Evolutionary conservation across 768 basidiomycete genomes (phyloP), one percentile per base, ranked within the genome.

Genomic region (Suillus cothurnatus): DNA sequence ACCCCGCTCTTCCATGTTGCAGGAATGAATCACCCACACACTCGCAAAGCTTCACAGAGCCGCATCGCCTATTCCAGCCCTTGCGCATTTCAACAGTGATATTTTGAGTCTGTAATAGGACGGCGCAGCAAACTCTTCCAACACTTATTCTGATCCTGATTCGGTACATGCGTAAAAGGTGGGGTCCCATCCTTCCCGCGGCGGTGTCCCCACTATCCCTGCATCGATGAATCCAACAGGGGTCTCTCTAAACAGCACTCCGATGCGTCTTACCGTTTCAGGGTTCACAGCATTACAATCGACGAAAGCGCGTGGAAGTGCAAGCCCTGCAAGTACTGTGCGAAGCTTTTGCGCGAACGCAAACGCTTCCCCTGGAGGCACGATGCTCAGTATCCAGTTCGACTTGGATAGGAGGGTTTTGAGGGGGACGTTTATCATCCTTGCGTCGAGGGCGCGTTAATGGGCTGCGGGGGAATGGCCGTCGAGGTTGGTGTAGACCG

Each of bases 251-350:
- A 87, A 83, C 62, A 85, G 71, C 55, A 63, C 69, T 6, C 81
- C 78, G 55, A 87, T 84, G n/a, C 69, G 70, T 70, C 79, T 78
- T 52, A 81, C 80, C 8, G 82, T 81, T 53, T 74, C 78, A 11
- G 84, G 82, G 67, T 79, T 86, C n/a, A 86, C 80, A 3, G 86
- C 85, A 65, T 88, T 87, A 70, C 84, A 85, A 72, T 87, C 85
- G 21, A 80, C 82, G 68, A 82, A 86, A 14, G 80, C 69, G 31
- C 79, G 71, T 56, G 34, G 34, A 34, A 34, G 34, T 7, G 34
- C 8, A 34, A 34, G 34, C 8, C 7, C 26, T 15, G 21, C 23
- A 14, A 63, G 21, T 28, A 31, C 17, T 5, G 4, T 31, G 14
- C 60, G 23, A n/a, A 58, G 26, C 41, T 69, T 72, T 66, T 79